Percentiles rank a stretch among this genome's conserved stretches.
These are phyloP conservation scores for Solanum chmielewskii DNA, from an alignment of 257 asterid species.

Conservation along the genomic window DNA sequence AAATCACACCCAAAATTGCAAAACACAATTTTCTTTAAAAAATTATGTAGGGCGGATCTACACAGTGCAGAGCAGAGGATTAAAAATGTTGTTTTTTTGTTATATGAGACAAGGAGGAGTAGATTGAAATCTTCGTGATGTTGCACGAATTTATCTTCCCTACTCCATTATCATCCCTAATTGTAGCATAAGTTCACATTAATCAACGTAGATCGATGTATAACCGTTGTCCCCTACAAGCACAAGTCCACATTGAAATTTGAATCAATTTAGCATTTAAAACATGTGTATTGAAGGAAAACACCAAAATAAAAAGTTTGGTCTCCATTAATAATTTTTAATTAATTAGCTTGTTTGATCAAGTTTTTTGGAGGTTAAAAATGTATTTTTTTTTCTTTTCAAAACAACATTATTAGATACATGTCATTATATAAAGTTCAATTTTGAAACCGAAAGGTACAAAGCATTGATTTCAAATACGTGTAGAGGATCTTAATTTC, in stretches of 20 bases:
- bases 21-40: background rate
- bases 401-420: background rate
- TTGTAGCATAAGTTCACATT: too few species aligned
- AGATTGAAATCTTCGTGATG: too few species aligned
- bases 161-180: background rate
- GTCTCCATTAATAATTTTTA: background rate
- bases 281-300: background rate
- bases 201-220: too few species aligned
- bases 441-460: background rate
- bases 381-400: too few species aligned
- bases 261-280: too few species aligned
- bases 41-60: background rate
- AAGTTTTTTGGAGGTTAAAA: background rate
- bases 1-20: background rate
- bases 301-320: background rate
- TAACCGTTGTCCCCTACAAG: too few species aligned
- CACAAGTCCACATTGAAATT: too few species aligned
- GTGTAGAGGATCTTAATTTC: too few species aligned
- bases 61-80: background rate
- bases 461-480: too few species aligned
- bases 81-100: background rate
- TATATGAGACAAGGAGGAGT: background rate
- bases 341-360: background rate
- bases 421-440: background rate
- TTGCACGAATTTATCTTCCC: fast-evolving